Percentiles rank a stretch among this genome's conserved stretches.
These are phyloP conservation scores for Sporobolomyces roseus DNA, from an alignment of 768 basidiomycete genomes.

Conservation along the genomic window DNA sequence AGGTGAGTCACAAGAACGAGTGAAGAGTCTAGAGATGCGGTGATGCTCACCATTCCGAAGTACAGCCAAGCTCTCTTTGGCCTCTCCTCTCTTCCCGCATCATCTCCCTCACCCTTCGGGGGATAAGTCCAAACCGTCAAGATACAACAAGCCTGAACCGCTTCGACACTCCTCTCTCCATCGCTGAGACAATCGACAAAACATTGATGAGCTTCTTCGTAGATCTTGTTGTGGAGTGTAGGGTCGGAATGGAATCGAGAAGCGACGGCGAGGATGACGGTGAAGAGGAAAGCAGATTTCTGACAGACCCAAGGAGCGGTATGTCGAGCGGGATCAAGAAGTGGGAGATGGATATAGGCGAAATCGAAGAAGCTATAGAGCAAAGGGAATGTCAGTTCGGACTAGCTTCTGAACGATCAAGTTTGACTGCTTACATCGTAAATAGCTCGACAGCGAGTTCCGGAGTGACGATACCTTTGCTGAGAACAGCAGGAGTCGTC, in stretches of 20 bases:
- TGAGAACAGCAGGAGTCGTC: constrained; percentile 22
- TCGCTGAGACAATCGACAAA: constrained; percentile 58
- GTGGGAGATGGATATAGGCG: constrained; percentile 56
- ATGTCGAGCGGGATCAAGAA: constrained; percentile 81
- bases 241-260: constrained; percentile 84
- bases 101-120: constrained; percentile 67
- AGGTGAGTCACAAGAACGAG: not conserved
- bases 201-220: constrained; percentile 75
- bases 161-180: constrained; percentile 78
- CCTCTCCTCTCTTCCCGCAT: constrained; percentile 68
- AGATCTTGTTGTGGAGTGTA: constrained; percentile 63
- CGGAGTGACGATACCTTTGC: constrained; percentile 59
- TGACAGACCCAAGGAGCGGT: constrained; percentile 92
- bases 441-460: constrained; percentile 90
- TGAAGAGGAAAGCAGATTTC: constrained; percentile 87
- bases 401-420: no score
- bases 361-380: constrained; percentile 47
- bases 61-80: constrained; percentile 68
- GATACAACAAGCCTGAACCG: constrained; percentile 71
- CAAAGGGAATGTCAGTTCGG: not conserved
- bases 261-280: constrained; percentile 90
- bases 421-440: constrained; percentile 56
- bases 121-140: constrained; percentile 85
- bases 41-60: constrained; percentile 37
- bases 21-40: not conserved